Evolutionary conservation across 441 rosid genomes (phyloP).

Genomic region (Lepidium campestre): DNA sequence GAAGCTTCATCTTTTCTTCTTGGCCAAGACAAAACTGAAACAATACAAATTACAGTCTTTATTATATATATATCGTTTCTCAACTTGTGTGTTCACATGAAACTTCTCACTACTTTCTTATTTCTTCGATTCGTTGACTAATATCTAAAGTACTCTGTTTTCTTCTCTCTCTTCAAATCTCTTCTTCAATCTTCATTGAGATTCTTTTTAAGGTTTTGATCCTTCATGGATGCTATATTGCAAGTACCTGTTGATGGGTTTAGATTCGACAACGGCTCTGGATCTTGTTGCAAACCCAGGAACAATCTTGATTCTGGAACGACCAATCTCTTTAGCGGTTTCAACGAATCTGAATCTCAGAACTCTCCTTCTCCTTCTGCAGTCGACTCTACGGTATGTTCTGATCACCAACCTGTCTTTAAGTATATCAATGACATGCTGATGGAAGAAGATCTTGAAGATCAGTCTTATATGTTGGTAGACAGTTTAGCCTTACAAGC

Average conservation of each 20-base stretch:
- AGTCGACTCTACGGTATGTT: constrained; percentile 22
- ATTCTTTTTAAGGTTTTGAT: not conserved
- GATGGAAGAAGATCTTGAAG: constrained; percentile 76
- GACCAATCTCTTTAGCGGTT: not conserved
- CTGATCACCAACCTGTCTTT: constrained; percentile 31
- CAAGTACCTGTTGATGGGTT: constrained; percentile 23
- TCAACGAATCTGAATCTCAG: constrained; percentile 21
- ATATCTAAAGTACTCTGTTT: not conserved
- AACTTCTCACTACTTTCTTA: not conserved
- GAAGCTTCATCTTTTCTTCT: constrained; percentile 27
- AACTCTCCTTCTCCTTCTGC: not conserved
- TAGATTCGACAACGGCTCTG: constrained; percentile 20
- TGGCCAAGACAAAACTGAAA: not conserved
- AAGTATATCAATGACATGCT: constrained; percentile 72
- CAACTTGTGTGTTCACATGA: constrained; percentile 23
- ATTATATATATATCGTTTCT: not conserved
- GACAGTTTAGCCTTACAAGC: constrained; percentile 83
- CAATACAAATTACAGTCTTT: not conserved
- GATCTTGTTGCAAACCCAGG: constrained; percentile 25
- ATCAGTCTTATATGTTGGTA: constrained; percentile 62
- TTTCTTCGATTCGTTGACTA: constrained; percentile 13
- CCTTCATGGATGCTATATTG: constrained; percentile 27
- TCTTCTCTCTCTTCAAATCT: not conserved
- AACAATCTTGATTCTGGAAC: constrained; percentile 19
- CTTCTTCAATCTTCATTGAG: not conserved